phyloP scores from a whole-genome alignment of 352 stramenopile species.

The Globisporangium cederbergense region DNA sequence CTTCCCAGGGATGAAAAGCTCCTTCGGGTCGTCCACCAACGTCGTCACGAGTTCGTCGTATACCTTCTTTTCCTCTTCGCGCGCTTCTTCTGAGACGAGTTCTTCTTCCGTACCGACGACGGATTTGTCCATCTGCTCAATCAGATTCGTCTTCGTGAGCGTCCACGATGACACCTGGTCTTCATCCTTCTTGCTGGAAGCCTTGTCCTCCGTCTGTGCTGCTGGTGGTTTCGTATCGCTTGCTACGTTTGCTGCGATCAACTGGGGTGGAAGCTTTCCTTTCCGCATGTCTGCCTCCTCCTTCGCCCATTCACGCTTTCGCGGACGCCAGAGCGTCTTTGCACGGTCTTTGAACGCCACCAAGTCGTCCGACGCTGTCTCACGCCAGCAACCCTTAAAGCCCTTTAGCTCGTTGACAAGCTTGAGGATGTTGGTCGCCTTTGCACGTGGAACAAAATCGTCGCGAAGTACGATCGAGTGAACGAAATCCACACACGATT shows the following conservation, averaged over 20 bases:
- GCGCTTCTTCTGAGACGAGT: slow-evolving; percentile 30
- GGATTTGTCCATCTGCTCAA: slow-evolving; percentile 67
- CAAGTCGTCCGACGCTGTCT: slow-evolving; percentile 76
- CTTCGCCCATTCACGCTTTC: slow-evolving; percentile 78
- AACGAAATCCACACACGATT: slow-evolving; percentile 74
- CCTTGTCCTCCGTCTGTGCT: background rate
- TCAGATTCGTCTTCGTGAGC: slow-evolving; percentile 70
- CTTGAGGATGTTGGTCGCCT: slow-evolving; percentile 80
- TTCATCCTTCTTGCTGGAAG: slow-evolving; percentile 19
- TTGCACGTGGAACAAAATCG: slow-evolving; percentile 81
- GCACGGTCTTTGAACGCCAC: slow-evolving; percentile 79
- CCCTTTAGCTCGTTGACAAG: slow-evolving; percentile 71
- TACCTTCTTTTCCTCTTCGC: slow-evolving; percentile 55
- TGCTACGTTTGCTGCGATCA: background rate
- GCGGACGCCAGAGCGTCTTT: slow-evolving; percentile 77
- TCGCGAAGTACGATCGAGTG: slow-evolving; percentile 84
- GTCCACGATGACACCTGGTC: slow-evolving; percentile 60
- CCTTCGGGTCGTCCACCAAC: slow-evolving; percentile 61
- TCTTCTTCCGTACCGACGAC: slow-evolving; percentile 25
- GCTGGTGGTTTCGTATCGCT: background rate
- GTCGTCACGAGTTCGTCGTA: slow-evolving; percentile 42
- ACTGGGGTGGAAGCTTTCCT: slow-evolving; percentile 29
- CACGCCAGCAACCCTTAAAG: slow-evolving; percentile 79
- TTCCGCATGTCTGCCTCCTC: slow-evolving; percentile 57
- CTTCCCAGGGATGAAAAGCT: slow-evolving; percentile 73